phyloP scores from a whole-genome alignment of 495 filamentous ascomycete species.

The Penicillium alfredii region DNA sequence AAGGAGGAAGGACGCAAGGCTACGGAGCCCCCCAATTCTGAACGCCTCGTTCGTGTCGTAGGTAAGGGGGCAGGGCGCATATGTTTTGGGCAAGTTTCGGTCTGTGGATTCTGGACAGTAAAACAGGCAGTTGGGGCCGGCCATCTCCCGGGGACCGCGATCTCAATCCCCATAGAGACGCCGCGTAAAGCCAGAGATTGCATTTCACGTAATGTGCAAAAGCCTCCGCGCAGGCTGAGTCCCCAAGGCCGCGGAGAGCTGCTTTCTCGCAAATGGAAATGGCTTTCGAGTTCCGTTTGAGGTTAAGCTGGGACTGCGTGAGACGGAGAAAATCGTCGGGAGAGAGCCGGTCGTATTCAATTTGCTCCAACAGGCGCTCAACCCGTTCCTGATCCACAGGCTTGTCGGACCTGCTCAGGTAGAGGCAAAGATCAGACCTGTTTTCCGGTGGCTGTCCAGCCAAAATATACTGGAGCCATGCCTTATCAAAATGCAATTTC shows the following conservation, averaged over 20 bases:
- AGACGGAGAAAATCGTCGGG: conserved; percentile 35
- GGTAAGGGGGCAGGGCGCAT: too few species aligned
- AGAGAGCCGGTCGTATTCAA: conserved; percentile 24
- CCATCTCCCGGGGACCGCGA: too few species aligned
- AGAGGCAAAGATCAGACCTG: conserved; percentile 31
- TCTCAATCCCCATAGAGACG: too few species aligned
- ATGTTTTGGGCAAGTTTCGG: too few species aligned
- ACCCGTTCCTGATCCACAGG: conserved; percentile 31
- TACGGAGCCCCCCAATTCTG: neutral
- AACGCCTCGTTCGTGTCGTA: too few species aligned
- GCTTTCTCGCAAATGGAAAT: conserved; percentile 27
- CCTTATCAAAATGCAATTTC: conserved; percentile 26
- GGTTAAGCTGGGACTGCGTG: conserved; percentile 20
- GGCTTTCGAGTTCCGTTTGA: conserved; percentile 15
- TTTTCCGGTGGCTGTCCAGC: conserved; percentile 23
- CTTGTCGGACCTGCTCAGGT: conserved; percentile 31
- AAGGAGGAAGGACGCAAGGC: neutral
- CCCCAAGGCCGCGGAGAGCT: conserved; percentile 16
- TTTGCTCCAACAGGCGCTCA: conserved; percentile 37
- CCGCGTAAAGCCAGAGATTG: conserved; percentile 29
- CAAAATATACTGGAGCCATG: conserved; percentile 31
- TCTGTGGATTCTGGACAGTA: too few species aligned
- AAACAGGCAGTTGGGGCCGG: too few species aligned
- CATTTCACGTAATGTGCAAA: conserved; percentile 32
- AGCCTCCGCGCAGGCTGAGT: conserved; percentile 17